A percentile compares a stretch with the other conserved stretches of the same genome.
phyloP scores from a whole-genome alignment of 106 monocot species.

The Acorus calamus region DNA sequence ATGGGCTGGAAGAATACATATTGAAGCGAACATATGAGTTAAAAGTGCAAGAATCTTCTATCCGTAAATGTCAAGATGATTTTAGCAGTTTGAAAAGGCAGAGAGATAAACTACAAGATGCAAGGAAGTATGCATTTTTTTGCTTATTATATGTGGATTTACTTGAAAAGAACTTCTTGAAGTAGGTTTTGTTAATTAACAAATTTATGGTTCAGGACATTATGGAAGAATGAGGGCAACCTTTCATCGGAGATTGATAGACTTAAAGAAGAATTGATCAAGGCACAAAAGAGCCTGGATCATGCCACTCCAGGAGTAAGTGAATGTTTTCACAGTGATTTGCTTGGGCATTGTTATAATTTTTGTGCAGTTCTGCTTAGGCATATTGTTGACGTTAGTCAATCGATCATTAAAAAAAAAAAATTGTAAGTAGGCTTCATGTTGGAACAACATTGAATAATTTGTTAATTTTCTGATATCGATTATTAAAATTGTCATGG shows the following conservation, averaged over 20 bases:
- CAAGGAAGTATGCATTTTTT: constrained; percentile 61
- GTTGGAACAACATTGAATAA: too few relatives aligned
- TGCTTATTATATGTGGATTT: neutral
- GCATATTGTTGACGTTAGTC: neutral
- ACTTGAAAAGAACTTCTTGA: neutral
- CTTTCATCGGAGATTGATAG: constrained; percentile 77
- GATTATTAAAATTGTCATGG: too few relatives aligned
- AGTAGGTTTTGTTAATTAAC: constrained; percentile 1
- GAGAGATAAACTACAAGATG: constrained; percentile 81
- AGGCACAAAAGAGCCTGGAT: constrained; percentile 90
- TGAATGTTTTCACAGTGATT: constrained; percentile 2
- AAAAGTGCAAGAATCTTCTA: constrained; percentile 28
- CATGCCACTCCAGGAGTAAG: constrained; percentile 97
- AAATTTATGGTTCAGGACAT: constrained; percentile 37
- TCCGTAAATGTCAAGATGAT: constrained; percentile 44
- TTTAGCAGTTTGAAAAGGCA: constrained; percentile 48
- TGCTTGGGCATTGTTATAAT: neutral
- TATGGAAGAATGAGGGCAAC: constrained; percentile 88
- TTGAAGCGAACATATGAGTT: constrained; percentile 48
- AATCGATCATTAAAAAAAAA: too few relatives aligned
- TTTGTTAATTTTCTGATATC: too few relatives aligned
- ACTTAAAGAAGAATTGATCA: constrained; percentile 70
- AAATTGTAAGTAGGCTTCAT: too few relatives aligned
- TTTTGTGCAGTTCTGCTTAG: neutral
- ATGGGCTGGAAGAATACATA: constrained; percentile 38